Evolutionary conservation across 2,329 filamentous ascomycete genomes (phyloP).

Genomic region (Talaromyces rugulosus): DNA sequence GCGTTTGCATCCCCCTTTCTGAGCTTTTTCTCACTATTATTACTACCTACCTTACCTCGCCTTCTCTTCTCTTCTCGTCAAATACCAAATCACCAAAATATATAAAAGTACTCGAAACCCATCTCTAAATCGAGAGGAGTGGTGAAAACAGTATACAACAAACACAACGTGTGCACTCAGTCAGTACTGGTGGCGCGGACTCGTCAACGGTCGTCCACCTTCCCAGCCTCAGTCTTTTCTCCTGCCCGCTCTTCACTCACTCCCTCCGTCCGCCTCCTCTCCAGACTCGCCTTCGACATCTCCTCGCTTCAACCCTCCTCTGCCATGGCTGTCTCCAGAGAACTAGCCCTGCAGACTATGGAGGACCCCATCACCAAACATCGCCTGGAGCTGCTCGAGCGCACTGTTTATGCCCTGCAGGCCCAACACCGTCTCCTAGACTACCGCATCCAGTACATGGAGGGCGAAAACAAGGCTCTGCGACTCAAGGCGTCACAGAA

Average conservation of each 20-base stretch:
- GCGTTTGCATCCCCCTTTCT: not conserved
- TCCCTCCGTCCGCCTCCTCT: not conserved
- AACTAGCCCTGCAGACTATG: slow-evolving; percentile 1
- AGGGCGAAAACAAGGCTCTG: slow-evolving; percentile 3
- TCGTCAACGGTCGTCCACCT: not conserved
- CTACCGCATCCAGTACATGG: slow-evolving; percentile 10
- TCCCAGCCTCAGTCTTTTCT: not conserved
- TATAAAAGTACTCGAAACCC: not conserved
- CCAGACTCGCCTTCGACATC: no score
- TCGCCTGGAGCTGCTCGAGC: slow-evolving; percentile 10
- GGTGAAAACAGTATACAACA: not conserved
- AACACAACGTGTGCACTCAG: not conserved
- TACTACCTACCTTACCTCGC: not conserved
- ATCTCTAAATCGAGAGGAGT: not conserved
- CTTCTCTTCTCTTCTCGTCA: not conserved
- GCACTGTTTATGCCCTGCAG: slow-evolving; percentile 10
- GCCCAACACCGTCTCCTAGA: slow-evolving; percentile 12
- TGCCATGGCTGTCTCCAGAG: slow-evolving; percentile 4
- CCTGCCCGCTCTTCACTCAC: not conserved
- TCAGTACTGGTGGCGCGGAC: no score
- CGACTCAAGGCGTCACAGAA: not conserved
- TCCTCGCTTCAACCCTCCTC: not conserved
- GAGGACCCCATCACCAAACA: slow-evolving; percentile 3
- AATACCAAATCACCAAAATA: not conserved
- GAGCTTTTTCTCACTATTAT: not conserved